Conservation (phyloP, 768 basidiomycete species). For the Termitomyces sp. region DNA sequence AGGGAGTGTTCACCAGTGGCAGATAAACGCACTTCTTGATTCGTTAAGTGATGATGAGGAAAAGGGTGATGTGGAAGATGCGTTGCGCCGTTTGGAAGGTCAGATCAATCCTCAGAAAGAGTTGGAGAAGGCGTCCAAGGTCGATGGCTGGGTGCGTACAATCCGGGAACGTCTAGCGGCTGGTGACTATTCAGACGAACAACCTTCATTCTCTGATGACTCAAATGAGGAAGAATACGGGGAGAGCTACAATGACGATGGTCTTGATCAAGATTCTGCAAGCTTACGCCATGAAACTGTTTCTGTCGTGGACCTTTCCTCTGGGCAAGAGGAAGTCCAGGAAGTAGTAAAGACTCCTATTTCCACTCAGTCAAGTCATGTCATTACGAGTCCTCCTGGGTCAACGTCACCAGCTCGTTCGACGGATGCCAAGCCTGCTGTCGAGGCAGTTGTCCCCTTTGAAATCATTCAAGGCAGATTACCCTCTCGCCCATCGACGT, state of each 20-base stretch:
- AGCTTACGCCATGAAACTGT: conserved; percentile 3
- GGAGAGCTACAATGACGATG: conserved; percentile 13
- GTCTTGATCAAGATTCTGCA: conserved; percentile 10
- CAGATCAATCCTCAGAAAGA: conserved; percentile 75
- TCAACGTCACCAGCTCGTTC: conserved; percentile 29
- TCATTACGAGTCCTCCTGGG: conserved; percentile 23
- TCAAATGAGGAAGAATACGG: conserved; percentile 33
- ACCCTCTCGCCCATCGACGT: conserved; percentile 25
- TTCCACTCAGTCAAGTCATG: conserved; percentile 27
- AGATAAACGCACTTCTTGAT: conserved; percentile 75
- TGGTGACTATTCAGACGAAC: conserved; percentile 62
- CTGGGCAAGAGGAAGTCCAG: conserved; percentile 6
- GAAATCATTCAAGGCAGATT: conserved; percentile 66
- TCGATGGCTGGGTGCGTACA: conserved; percentile 77
- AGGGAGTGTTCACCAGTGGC: conserved; percentile 72
- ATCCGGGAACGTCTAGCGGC: conserved; percentile 65
- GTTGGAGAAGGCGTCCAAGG: conserved; percentile 69
- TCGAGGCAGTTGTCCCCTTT: conserved; percentile 61
- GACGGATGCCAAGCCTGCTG: conserved; percentile 44
- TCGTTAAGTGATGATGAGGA: conserved; percentile 73
- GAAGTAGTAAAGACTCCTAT: conserved; percentile 30
- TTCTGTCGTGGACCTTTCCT: background rate
- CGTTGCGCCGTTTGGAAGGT: conserved; percentile 78
- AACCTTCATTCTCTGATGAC: conserved; percentile 50
- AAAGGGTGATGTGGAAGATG: conserved; percentile 78